Evolutionary conservation across 345 rosid species (phyloP).

Genomic region (Angophora floribunda): DNA sequence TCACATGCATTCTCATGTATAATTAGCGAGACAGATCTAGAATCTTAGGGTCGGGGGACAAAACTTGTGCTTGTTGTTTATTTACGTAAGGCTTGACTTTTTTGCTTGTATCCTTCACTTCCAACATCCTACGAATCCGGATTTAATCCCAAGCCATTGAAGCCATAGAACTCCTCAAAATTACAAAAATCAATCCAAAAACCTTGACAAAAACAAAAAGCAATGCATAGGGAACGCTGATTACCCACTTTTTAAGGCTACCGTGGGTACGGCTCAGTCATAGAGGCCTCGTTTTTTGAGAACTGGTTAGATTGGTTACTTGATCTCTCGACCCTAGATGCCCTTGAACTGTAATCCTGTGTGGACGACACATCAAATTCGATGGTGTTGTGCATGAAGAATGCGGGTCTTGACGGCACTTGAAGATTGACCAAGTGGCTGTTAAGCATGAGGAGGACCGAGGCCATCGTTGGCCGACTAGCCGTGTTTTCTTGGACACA

Average conservation of each 20-base stretch:
- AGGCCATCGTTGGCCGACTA: slow-evolving; percentile 39
- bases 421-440: slow-evolving; percentile 31
- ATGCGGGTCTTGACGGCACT: slow-evolving; percentile 31
- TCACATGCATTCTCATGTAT: background rate
- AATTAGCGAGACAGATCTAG: background rate
- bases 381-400: background rate
- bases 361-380: background rate
- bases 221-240: background rate
- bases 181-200: background rate
- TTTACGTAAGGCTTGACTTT: background rate
- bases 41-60: background rate
- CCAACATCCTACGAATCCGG: background rate
- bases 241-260: background rate
- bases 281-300: background rate
- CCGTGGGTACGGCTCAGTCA: background rate
- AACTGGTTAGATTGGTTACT: background rate
- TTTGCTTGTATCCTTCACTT: background rate
- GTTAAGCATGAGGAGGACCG: slow-evolving; percentile 37
- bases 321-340: background rate
- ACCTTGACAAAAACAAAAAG: background rate
- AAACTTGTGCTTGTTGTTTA: background rate
- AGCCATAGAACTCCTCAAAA: background rate
- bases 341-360: background rate
- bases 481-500: slow-evolving; percentile 41
- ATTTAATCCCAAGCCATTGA: background rate